Percentiles rank a stretch among this genome's conserved stretches.
phyloP scores from a whole-genome alignment of 2,329 filamentous ascomycete species.

The Fusarium falciforme region DNA sequence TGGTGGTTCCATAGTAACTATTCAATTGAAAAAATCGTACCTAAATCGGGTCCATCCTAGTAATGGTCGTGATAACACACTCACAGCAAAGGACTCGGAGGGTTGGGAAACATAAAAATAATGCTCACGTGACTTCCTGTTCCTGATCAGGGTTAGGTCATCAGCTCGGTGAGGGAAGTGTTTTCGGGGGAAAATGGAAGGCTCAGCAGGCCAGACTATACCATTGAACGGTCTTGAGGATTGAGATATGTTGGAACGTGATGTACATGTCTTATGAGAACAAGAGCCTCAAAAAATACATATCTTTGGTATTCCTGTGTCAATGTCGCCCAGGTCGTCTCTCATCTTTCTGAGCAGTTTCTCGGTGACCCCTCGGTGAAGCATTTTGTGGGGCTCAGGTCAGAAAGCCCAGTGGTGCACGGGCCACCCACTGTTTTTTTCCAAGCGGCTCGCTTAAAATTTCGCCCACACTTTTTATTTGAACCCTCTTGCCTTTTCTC shows the following conservation, averaged over 20 bases:
- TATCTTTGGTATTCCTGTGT: not conserved
- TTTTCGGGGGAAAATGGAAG: not conserved
- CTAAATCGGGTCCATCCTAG: not conserved
- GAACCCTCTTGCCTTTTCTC: slow-evolving; percentile 48
- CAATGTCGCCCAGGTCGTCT: not conserved
- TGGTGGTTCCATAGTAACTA: slow-evolving; percentile 32
- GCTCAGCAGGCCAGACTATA: no score
- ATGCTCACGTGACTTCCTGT: slow-evolving; percentile 7
- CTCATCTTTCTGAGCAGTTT: not conserved
- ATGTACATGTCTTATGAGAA: not conserved
- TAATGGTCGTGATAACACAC: not conserved
- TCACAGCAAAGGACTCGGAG: not conserved
- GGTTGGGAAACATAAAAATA: not conserved
- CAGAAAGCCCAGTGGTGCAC: slow-evolving; percentile 33
- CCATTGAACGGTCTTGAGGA: not conserved
- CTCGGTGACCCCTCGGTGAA: slow-evolving; percentile 26
- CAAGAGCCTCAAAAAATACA: not conserved
- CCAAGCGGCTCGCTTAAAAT: slow-evolving; percentile 52
- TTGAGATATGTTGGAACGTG: not conserved
- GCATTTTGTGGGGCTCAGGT: slow-evolving; percentile 14
- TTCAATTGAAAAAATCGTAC: slow-evolving; percentile 2
- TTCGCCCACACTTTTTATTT: slow-evolving; percentile 52
- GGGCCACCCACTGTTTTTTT: slow-evolving; percentile 42
- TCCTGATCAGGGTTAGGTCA: slow-evolving; percentile 14
- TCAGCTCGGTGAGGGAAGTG: slow-evolving; percentile 4